Evolutionary conservation across 2,329 filamentous ascomycete genomes (phyloP).

Genomic region (Penicillium corylophilum): DNA sequence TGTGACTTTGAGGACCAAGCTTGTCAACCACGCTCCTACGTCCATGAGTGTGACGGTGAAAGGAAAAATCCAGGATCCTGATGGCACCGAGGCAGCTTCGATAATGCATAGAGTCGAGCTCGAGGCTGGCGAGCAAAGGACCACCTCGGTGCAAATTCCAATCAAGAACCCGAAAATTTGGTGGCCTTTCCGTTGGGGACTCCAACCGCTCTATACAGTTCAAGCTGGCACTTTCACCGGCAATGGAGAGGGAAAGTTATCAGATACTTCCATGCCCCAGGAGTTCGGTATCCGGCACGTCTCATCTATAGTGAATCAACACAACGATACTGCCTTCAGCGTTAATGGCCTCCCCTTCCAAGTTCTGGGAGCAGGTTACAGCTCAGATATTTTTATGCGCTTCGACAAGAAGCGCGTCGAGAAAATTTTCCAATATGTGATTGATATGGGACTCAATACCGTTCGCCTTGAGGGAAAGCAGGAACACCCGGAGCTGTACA

Average conservation of each 20-base stretch:
- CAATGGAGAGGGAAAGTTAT: constrained; percentile 17
- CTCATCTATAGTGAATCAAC: constrained; percentile 49
- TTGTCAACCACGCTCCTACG: constrained; percentile 35
- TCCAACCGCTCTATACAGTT: constrained; percentile 53
- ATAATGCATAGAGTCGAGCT: constrained; percentile 41
- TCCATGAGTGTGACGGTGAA: constrained; percentile 20
- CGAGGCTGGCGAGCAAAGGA: constrained; percentile 37
- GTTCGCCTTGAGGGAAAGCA: constrained; percentile 64
- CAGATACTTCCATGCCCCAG: constrained; percentile 35
- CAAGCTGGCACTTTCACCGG: constrained; percentile 29
- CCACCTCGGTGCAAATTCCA: constrained; percentile 39
- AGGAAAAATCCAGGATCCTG: constrained; percentile 20
- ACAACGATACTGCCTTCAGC: constrained; percentile 57
- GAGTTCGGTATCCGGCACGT: constrained; percentile 58
- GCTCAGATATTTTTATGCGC: constrained; percentile 61
- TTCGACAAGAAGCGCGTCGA: constrained; percentile 53
- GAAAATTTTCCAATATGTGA: constrained; percentile 52
- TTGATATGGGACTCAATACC: constrained; percentile 64
- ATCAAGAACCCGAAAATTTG: constrained; percentile 54
- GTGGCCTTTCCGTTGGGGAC: constrained; percentile 63
- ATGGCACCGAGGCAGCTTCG: constrained; percentile 9
- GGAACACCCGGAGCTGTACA: constrained; percentile 62
- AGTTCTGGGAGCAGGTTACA: constrained; percentile 61
- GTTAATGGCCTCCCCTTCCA: constrained; percentile 61
- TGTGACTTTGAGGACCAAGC: constrained; percentile 40